phyloP scores from a whole-genome alignment of 2,329 filamentous ascomycete species.

The Endothia cerciana region DNA sequence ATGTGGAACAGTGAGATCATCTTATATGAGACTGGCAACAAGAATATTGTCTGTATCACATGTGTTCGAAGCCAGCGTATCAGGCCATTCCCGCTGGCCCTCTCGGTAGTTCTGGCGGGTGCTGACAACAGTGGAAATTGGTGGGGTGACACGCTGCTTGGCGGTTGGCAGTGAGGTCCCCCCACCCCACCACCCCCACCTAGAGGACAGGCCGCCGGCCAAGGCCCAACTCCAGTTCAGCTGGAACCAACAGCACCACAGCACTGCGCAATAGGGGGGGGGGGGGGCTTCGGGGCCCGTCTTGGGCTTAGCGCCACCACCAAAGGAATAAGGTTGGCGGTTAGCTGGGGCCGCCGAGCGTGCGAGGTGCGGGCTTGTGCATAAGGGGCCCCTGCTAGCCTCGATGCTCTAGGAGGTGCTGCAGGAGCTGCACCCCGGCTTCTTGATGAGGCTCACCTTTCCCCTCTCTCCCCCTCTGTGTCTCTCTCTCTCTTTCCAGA shows the following conservation, averaged over 20 bases:
- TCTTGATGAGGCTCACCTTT: no score
- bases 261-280: no score
- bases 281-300: background rate
- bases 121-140: background rate
- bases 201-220: background rate
- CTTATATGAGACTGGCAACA: background rate
- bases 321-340: background rate
- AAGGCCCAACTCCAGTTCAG: background rate
- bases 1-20: background rate
- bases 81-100: background rate
- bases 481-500: no score
- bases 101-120: background rate
- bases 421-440: no score
- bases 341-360: background rate
- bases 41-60: background rate
- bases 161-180: background rate
- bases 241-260: background rate
- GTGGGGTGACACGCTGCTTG: background rate
- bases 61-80: slow-evolving; percentile 12
- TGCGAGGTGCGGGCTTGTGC: background rate
- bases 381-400: background rate
- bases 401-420: background rate
- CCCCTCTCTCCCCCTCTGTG: no score
- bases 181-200: no score
- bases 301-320: background rate